Base-by-base conservation (phyloP, 371 early-diverging fungal species). In the Pancytospora philotis region DNA sequence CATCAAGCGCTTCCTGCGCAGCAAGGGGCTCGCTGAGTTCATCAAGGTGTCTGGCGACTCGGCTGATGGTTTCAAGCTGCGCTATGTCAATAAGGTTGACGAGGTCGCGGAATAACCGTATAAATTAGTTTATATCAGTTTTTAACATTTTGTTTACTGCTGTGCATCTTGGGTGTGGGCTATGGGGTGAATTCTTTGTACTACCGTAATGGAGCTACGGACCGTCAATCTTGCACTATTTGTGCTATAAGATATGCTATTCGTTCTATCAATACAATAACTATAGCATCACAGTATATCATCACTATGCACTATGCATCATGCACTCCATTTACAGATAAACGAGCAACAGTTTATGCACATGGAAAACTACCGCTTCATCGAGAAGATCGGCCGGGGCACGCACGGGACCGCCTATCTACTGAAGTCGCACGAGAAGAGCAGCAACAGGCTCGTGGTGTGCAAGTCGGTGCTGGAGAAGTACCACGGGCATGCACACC, bases 401-500 rank as follows among this genome's bases (percentile, higher is more conserved):
- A 62, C 73, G 70, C 78, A 78, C 53, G 78, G 78, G 16, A 75
- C 71, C 19, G 69, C 64, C 10, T 78, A 78, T 49, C 53, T 78
- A 10, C 60, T 78, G 1, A 63, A 67, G 60, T 41, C 32, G 50
- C 37, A 13, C 30, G 62, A 60, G 35, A 41, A 45, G 28, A 69
- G 2, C 19, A 30, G 22, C 2, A 13, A 38, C 6, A 57, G 27
- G 51, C 57, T 27, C 41, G 58, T 78, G 37, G 78, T 67, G 3
- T 78, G 78, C 48, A 78, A 78, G 57, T 66, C 70, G 4, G 50
- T 78, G 0, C 30, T 48, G 10, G 38, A 32, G 22, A 72, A 66
- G 51, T 61, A 66, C 59, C 51, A 32, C 25, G 69, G 60, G 31
- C 56, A 78, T 72, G 78, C 75, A 69, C 85, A 86, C 53, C 82